phyloP scores from a whole-genome alignment of 805 yeast species.

The Pichia membranifaciens region DNA sequence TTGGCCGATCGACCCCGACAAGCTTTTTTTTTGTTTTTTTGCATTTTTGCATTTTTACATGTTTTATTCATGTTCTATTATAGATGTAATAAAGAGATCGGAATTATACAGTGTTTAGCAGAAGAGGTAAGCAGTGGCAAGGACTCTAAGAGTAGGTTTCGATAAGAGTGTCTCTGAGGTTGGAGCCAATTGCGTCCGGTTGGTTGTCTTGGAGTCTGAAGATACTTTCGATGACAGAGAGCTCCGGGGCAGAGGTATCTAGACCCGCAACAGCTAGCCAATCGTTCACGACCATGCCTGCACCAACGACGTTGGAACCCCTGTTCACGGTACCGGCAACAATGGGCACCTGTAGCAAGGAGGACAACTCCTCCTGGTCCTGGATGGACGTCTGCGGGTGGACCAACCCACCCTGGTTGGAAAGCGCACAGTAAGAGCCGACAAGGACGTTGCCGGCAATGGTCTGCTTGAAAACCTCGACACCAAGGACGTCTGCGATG shows the following conservation, averaged over 20 bases:
- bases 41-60: too few relatives aligned
- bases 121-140: too few relatives aligned
- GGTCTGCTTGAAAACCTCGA: slow-evolving; percentile 98
- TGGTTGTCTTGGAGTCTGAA: slow-evolving; percentile 89
- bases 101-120: too few relatives aligned
- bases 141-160: slow-evolving; percentile 78
- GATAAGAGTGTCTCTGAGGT: slow-evolving; percentile 85
- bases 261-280: slow-evolving; percentile 96
- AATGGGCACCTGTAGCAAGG: slow-evolving; percentile 91
- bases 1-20: too few relatives aligned
- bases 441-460: slow-evolving; percentile 97
- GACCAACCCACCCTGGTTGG: slow-evolving; percentile 97
- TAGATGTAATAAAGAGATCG: too few relatives aligned
- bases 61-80: too few relatives aligned
- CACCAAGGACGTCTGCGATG: slow-evolving; percentile 96
- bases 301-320: slow-evolving; percentile 97
- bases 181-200: slow-evolving; percentile 78
- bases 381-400: slow-evolving; percentile 97
- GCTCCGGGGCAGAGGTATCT: slow-evolving; percentile 98
- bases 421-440: slow-evolving; percentile 90
- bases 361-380: slow-evolving; percentile 96
- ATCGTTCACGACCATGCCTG: slow-evolving; percentile 98
- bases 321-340: slow-evolving; percentile 99
- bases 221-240: slow-evolving; percentile 93
- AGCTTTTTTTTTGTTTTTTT: too few relatives aligned